Base-by-base conservation (phyloP, 495 filamentous ascomycete genomes). In the Lophium mytilinum region DNA sequence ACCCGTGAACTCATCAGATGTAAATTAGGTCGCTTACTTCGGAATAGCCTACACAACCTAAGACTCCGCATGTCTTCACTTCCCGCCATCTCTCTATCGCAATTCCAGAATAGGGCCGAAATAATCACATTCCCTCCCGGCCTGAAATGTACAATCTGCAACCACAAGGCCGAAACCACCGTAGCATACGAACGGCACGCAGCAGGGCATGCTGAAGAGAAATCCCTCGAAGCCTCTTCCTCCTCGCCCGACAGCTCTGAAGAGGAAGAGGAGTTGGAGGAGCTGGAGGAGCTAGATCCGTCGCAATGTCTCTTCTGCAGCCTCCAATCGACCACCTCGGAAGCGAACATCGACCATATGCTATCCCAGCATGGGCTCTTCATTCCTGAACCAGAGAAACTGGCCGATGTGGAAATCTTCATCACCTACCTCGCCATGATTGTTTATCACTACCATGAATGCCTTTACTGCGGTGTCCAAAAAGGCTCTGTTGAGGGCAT, bases 291-390 rank as follows among this genome's bases (percentile, higher is more conserved):
- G 17, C 41, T 50, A 42, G 40, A 43, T 30, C 52, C 53, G 19
- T 42, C 37, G 34, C 53, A 56, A 51, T 66, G 64, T 56, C 64
- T 66, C 17, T 66, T 66, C 57, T 66, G 64, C 48, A 57, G 18
- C 57, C 53, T 15, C 40, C 41, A 46, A 36, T 66, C 50, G 17
- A 24, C 37, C 36, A 60, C 24, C 49, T 9, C 19, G 19, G 39
- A 61, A 30, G 36, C 64, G 40, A 66, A 64, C 48, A 24, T 66
- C 17, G 56, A 61, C 41, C 64, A 66, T 50, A 66, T 66, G 64
- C 24, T 15, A 3, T 36, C 50, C 39, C 24, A 15, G 4, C 64
- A 66, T 45, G 50, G 54, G 7, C 17, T 64, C 1, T 64, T 34
- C 57, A 64, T 66, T 18, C 64, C 64, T n/a, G 46, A 48, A 7